Base-by-base conservation (phyloP, 2,329 filamentous ascomycete species). In the Blastomyces emzantsi region DNA sequence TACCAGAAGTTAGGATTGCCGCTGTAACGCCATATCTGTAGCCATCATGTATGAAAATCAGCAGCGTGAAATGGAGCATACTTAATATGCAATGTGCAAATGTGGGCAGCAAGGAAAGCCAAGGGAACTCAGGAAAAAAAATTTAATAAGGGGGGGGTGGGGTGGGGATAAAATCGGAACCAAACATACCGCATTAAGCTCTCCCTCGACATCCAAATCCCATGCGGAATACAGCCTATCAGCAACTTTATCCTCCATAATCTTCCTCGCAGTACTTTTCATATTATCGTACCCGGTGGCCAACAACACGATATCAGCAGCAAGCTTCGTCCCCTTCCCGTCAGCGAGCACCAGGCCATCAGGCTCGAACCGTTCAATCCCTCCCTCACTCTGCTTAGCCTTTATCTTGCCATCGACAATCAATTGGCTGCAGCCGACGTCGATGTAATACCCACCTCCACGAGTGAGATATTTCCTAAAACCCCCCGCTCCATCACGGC, bases 281-380 rank as follows among this genome's bases (percentile, higher is more conserved):
- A 90, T 90, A 70, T 88, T 89, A 65, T 86, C 81, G 67, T 87
- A 89, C 3, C 81, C 85, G 0, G 85, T 87, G 0, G 85, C 85
- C 52, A 87, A 78, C 0, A 89, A 80, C 9, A 89, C 81, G 66
- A 87, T 80, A 66, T 89, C 86, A 0, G 85, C 85, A 22, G 83
- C 79, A 0, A 88, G 71, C 67, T 80, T 79, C 22, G 49, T 47
- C 0, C 85, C 85, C 19, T 47, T 36, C 0, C 85, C 85, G 64
- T 88, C 85, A 0, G 77, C 77, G 3, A 87, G 78, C 0, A 75
- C 71, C 0, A 82, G 66, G 0, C 78, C 80, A 0, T 75, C 69
- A 0, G 79, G 75, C 0, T 81, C 76, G 2, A 88, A 80, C 28
- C 78, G 74, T 1, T 74, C 70, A 17, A 88, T 82, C 13, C 84